phyloP scores from a whole-genome alignment of 2,329 filamentous ascomycete species.

The Chalaropsis thielavioides region DNA sequence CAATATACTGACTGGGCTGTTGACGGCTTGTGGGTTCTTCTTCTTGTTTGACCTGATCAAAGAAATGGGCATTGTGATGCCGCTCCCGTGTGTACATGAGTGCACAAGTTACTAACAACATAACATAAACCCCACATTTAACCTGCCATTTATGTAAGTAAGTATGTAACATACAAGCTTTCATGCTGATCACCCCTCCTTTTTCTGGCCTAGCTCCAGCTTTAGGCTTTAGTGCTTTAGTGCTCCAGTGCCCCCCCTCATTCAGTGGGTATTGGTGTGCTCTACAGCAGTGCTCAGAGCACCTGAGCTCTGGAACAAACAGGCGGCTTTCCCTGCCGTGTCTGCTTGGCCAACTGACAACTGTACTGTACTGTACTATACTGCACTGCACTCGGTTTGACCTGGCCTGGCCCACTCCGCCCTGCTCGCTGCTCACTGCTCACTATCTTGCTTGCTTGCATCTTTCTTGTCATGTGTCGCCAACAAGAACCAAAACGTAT shows the following conservation, averaged over 20 bases:
- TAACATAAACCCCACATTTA: neutral
- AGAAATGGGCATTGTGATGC: no score
- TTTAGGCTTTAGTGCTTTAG: neutral
- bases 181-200: neutral
- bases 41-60: no score
- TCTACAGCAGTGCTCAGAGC: neutral
- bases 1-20: no score
- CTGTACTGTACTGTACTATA: neutral
- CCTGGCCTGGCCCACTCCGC: neutral
- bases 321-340: neutral
- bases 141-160: neutral
- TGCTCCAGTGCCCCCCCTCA: neutral
- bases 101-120: neutral
- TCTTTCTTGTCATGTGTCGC: slow-evolving; percentile 6
- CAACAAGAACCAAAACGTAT: slow-evolving; percentile 11
- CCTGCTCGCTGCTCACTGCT: neutral
- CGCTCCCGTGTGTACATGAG: no score
- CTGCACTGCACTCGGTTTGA: neutral
- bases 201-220: neutral
- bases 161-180: no score
- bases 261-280: neutral
- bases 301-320: neutral
- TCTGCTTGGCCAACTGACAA: neutral
- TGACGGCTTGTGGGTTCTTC: no score
- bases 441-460: neutral